Percentiles rank a stretch among this genome's conserved stretches.
Conservation (phyloP, 805 yeast genomes). For the Kockiozyma suomiensis region DNA sequence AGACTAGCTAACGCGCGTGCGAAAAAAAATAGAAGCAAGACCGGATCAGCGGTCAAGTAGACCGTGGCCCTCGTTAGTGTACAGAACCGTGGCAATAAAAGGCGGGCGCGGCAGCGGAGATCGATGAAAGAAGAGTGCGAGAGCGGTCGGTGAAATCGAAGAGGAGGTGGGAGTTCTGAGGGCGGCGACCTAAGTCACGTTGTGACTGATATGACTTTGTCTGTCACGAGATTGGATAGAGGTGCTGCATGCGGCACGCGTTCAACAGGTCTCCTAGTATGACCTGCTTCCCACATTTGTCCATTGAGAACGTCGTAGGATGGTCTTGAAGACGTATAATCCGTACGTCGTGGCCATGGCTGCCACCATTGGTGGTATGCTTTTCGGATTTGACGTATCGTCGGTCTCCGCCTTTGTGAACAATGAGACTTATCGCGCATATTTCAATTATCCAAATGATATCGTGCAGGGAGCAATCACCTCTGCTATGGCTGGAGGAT, state of each 20-base stretch:
- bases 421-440: slow-evolving; percentile 52
- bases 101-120: not conserved
- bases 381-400: slow-evolving; percentile 80
- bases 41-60: not conserved
- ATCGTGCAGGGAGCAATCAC: slow-evolving; percentile 71
- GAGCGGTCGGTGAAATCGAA: not conserved
- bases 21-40: not conserved
- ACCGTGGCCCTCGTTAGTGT: slow-evolving; percentile 1
- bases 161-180: slow-evolving; percentile 12
- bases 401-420: slow-evolving; percentile 73
- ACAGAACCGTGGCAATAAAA: not conserved
- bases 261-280: not conserved
- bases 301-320: not conserved
- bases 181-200: not conserved
- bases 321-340: slow-evolving; percentile 50
- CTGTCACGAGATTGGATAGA: not conserved
- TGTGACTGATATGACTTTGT: not conserved
- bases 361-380: slow-evolving; percentile 67
- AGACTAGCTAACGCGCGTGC: not conserved
- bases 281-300: not conserved
- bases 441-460: slow-evolving; percentile 59
- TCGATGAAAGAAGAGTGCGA: not conserved
- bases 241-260: slow-evolving; percentile 4
- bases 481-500: slow-evolving; percentile 77
- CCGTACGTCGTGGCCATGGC: slow-evolving; percentile 58